phyloP scores from a whole-genome alignment of 2,329 filamentous ascomycete species.

The Colletotrichum somersetense region DNA sequence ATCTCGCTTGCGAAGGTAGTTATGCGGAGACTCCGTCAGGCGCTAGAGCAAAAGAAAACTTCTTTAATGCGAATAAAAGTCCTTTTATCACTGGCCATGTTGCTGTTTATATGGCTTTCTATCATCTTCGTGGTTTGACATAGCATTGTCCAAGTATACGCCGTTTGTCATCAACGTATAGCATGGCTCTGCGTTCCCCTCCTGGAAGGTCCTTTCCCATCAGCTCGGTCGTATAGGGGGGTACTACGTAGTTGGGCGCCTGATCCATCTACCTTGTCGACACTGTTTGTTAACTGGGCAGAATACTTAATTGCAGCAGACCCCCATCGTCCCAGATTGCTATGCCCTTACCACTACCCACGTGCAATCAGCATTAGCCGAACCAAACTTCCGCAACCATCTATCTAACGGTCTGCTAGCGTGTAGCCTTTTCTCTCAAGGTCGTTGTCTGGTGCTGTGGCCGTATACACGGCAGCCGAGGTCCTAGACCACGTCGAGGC shows the following conservation, averaged over 20 bases:
- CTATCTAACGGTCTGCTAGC: neutral
- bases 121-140: neutral
- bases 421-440: neutral
- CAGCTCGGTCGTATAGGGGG: neutral
- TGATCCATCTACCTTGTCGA: neutral
- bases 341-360: neutral
- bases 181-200: neutral
- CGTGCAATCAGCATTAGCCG: neutral
- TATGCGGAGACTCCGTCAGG: slow-evolving; percentile 20
- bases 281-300: neutral
- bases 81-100: neutral
- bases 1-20: slow-evolving; percentile 1
- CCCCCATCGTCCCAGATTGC: neutral
- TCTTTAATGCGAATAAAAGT: slow-evolving; percentile 9
- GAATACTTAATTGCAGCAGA: neutral
- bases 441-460: neutral
- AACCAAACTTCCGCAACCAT: neutral
- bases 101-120: neutral
- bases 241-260: neutral
- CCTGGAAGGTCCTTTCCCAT: neutral
- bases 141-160: neutral
- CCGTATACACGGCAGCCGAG: neutral
- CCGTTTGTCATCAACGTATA: neutral
- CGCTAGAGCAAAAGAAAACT: slow-evolving; percentile 16
- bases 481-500: neutral